A percentile compares a stretch with the other conserved stretches of the same genome.
Conservation (phyloP, 352 stramenopile species). For the Peronosclerospora sorghi region DNA sequence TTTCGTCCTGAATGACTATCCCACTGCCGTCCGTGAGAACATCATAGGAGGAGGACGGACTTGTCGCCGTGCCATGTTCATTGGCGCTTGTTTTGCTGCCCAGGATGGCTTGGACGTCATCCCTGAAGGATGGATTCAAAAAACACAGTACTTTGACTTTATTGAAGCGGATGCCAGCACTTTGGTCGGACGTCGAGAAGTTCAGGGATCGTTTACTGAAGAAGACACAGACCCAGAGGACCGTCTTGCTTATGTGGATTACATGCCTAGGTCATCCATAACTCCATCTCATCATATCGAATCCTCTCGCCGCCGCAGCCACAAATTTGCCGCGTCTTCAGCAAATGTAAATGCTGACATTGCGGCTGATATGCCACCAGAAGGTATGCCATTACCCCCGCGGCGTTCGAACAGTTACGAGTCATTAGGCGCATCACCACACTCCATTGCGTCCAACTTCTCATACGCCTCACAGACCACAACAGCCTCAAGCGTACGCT, state of each 20-base stretch:
- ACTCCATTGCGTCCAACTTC: slow-evolving; percentile 63
- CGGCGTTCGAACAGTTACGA: slow-evolving; percentile 54
- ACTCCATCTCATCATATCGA: slow-evolving; percentile 27
- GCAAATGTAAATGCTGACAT: slow-evolving; percentile 12
- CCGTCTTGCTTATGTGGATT: slow-evolving; percentile 47
- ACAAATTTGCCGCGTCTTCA: slow-evolving; percentile 9
- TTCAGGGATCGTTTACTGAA: slow-evolving; percentile 44
- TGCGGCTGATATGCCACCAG: slow-evolving; percentile 8
- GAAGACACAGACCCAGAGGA: slow-evolving; percentile 30
- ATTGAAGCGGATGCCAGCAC: slow-evolving; percentile 66
- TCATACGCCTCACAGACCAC: slow-evolving; percentile 66
- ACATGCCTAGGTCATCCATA: slow-evolving; percentile 35
- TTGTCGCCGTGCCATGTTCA: slow-evolving; percentile 72
- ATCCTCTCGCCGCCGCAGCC: slow-evolving; percentile 14
- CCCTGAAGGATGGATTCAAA: slow-evolving; percentile 61
- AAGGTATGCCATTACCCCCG: slow-evolving; percentile 9
- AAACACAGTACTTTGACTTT: slow-evolving; percentile 75
- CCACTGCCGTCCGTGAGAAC: slow-evolving; percentile 68
- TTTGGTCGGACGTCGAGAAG: slow-evolving; percentile 50
- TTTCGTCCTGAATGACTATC: slow-evolving; percentile 71
- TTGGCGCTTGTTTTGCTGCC: slow-evolving; percentile 67
- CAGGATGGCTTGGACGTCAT: slow-evolving; percentile 60
- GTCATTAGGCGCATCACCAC: slow-evolving; percentile 45
- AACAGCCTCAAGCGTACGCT: slow-evolving; percentile 47
- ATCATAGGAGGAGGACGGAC: slow-evolving; percentile 71